Conservation (phyloP, 768 basidiomycete species). For the Omphalotus guepiniiformis region DNA sequence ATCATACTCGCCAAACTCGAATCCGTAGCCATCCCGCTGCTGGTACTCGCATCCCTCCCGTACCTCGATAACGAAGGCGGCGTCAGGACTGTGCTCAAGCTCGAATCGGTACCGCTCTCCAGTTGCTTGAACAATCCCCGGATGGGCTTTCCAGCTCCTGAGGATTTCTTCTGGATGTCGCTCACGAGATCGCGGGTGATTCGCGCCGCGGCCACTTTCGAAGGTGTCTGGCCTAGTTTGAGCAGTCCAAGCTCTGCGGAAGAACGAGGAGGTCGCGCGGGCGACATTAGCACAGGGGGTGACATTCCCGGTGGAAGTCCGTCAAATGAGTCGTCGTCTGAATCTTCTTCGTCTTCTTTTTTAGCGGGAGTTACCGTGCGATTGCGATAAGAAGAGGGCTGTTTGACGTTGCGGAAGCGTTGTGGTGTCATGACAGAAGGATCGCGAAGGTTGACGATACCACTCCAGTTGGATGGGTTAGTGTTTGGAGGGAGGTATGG, state of each 20-base stretch:
- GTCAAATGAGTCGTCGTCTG: constrained; percentile 50
- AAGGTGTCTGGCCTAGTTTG: constrained; percentile 59
- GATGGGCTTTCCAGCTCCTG: neutral
- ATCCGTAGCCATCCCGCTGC: constrained; percentile 45
- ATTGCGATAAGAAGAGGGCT: constrained; percentile 17
- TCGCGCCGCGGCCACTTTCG: constrained; percentile 63
- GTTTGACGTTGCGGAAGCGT: constrained; percentile 26
- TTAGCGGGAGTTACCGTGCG: neutral
- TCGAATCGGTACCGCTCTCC: constrained; percentile 42
- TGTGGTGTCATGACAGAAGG: constrained; percentile 47
- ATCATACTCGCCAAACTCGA: constrained; percentile 69
- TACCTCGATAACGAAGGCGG: constrained; percentile 74
- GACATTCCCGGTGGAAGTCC: constrained; percentile 53
- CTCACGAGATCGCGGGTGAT: constrained; percentile 64
- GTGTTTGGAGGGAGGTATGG: constrained; percentile 55
- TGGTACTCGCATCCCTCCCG: constrained; percentile 39
- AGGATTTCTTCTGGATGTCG: constrained; percentile 41
- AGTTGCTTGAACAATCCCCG: neutral
- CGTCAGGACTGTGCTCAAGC: constrained; percentile 63
- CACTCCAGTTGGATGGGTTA: constrained; percentile 58
- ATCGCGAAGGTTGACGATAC: constrained; percentile 67
- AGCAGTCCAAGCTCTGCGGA: constrained; percentile 44
- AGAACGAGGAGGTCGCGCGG: constrained; percentile 45
- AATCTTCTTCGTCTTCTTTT: constrained; percentile 19
- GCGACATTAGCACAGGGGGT: constrained; percentile 55